A percentile compares a stretch with the other conserved stretches of the same genome.
Conservation (phyloP, 352 stramenopile species). For the Halophytophthora polymorphica region DNA sequence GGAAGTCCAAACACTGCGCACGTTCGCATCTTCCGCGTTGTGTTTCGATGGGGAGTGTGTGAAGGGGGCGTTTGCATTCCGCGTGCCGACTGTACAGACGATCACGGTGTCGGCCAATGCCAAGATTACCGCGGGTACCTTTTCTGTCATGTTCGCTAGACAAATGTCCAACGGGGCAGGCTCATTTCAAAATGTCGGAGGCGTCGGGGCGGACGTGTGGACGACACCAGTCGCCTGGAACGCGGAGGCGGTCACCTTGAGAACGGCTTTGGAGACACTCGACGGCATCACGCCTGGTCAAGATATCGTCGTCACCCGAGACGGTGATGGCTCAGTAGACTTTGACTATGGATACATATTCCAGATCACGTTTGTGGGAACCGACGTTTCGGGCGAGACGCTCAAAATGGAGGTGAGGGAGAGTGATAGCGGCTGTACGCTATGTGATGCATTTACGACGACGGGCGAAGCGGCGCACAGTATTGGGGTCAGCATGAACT, state of each 20-base stretch:
- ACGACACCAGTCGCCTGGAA: constrained; percentile 38
- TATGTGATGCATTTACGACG: constrained; percentile 40
- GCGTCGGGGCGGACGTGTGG: constrained; percentile 5
- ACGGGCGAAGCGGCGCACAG: constrained; percentile 29
- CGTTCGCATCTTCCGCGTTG: constrained; percentile 34
- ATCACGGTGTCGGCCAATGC: constrained; percentile 54
- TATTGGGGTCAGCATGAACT: constrained; percentile 34
- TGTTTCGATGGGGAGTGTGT: constrained; percentile 57
- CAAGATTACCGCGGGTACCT: constrained; percentile 49
- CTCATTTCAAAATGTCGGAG: constrained; percentile 25
- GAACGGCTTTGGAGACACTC: constrained; percentile 29
- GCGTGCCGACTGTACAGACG: constrained; percentile 70
- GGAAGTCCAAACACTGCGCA: constrained; percentile 72
- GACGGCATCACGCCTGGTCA: constrained; percentile 24
- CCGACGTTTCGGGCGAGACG: constrained; percentile 64
- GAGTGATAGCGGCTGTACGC: background rate
- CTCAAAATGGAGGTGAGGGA: constrained; percentile 6
- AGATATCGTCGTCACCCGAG: constrained; percentile 73
- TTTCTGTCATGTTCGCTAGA: constrained; percentile 42
- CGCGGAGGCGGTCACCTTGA: constrained; percentile 29
- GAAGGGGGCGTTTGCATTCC: constrained; percentile 53
- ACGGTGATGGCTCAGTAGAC: constrained; percentile 52
- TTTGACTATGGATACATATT: constrained; percentile 69
- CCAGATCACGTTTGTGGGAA: constrained; percentile 77
- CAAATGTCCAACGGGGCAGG: constrained; percentile 24